A percentile compares a stretch with the other conserved stretches of the same genome.
Conservation (phyloP, 345 rosid genomes). For the Anastatica hierochuntica region DNA sequence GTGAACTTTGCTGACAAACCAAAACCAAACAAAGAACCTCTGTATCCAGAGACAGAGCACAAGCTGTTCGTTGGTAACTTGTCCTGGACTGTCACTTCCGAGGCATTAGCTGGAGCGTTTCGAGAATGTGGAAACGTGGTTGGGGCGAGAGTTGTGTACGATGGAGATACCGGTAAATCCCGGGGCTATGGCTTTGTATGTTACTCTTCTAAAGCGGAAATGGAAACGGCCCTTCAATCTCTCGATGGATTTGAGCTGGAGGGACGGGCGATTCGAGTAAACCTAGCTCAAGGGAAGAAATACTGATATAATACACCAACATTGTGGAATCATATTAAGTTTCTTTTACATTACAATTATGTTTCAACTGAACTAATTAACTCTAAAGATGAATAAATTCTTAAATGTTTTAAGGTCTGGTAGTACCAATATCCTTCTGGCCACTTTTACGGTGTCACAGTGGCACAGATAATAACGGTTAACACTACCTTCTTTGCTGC, state of each 20-base stretch:
- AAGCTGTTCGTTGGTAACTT: slow-evolving; percentile 82
- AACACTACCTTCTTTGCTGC: too few species aligned
- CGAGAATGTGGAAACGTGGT: slow-evolving; percentile 64
- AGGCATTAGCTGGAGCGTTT: slow-evolving; percentile 58
- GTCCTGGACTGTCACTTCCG: slow-evolving; percentile 77
- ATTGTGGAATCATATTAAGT: not conserved
- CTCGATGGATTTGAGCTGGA: slow-evolving; percentile 72
- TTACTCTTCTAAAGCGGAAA: slow-evolving; percentile 50
- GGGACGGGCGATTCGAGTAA: slow-evolving; percentile 66
- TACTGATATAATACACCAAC: slow-evolving; percentile 10
- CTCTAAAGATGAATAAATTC: not conserved
- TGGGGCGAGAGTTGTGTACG: slow-evolving; percentile 75
- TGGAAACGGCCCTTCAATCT: slow-evolving; percentile 69
- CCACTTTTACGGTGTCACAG: too few species aligned
- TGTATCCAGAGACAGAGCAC: slow-evolving; percentile 75
- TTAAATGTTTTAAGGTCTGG: not conserved
- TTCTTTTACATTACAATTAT: not conserved
- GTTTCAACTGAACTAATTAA: slow-evolving; percentile 2
- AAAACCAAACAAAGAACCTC: slow-evolving; percentile 41
- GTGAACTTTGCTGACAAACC: slow-evolving; percentile 80
- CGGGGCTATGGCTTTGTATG: slow-evolving; percentile 77
- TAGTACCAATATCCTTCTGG: too few species aligned
- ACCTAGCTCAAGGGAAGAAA: slow-evolving; percentile 64
- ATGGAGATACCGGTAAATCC: slow-evolving; percentile 83
- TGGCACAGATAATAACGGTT: too few species aligned